Conservation (phyloP, 306 rosid species). For the Quercus alba region DNA sequence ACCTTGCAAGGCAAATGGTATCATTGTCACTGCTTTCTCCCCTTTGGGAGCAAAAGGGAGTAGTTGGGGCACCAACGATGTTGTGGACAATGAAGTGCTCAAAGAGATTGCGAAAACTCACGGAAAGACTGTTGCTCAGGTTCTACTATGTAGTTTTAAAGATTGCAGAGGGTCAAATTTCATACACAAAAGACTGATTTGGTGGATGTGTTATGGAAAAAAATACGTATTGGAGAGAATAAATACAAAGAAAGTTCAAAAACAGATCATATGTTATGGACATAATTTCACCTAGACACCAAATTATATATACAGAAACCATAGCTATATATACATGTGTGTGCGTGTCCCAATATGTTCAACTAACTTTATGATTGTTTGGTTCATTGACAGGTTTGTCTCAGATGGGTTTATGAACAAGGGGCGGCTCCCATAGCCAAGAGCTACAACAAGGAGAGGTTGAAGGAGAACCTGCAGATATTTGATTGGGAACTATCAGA, state of each 20-base stretch:
- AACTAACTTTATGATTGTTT: background rate
- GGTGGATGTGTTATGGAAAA: no score
- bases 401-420: background rate
- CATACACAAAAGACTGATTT: no score
- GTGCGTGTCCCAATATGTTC: background rate
- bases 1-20: background rate
- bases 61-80: slow-evolving; percentile 2
- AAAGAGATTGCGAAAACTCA: background rate
- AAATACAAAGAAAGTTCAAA: no score
- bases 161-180: background rate
- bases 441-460: slow-evolving; percentile 9
- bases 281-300: background rate
- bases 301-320: background rate
- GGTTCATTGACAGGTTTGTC: background rate
- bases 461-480: background rate
- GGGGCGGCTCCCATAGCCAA: background rate
- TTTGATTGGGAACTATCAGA: background rate
- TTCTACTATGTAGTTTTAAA: background rate
- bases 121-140: slow-evolving; percentile 8
- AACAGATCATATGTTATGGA: background rate
- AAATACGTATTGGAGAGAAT: no score
- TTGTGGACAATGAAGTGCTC: slow-evolving; percentile 4
- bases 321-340: background rate
- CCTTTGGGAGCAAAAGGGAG: slow-evolving; percentile 5
- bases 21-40: background rate